phyloP scores from a whole-genome alignment of 495 filamentous ascomycete species.

The Talaromyces adpressus region DNA sequence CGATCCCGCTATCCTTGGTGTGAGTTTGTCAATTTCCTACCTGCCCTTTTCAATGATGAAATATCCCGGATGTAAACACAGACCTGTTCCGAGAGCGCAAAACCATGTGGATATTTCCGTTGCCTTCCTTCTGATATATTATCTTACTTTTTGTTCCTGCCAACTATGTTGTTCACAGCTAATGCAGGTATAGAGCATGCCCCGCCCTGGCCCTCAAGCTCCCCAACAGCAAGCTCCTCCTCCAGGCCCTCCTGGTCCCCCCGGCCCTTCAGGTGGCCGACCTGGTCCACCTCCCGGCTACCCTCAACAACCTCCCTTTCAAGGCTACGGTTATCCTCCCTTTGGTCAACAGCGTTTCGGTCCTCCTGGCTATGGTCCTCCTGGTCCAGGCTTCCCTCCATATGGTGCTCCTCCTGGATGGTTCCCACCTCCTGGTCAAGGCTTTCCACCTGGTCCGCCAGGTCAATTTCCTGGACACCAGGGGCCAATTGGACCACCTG shows the following conservation, averaged over 20 bases:
- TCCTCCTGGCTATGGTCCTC: slow-evolving; percentile 52
- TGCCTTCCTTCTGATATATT: slow-evolving; percentile 81
- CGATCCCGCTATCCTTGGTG: slow-evolving; percentile 94
- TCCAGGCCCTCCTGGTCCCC: slow-evolving; percentile 33
- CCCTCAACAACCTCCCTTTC: slow-evolving; percentile 46
- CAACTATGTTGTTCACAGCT: slow-evolving; percentile 17
- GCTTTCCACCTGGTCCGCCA: slow-evolving; percentile 56
- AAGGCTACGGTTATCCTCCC: slow-evolving; percentile 37
- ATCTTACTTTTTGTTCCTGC: neutral
- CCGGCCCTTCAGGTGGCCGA: slow-evolving; percentile 15
- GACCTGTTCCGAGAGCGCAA: slow-evolving; percentile 76
- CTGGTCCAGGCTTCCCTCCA: slow-evolving; percentile 53
- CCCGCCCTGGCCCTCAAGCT: slow-evolving; percentile 34
- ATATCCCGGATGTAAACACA: slow-evolving; percentile 80
- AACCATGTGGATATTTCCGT: slow-evolving; percentile 94
- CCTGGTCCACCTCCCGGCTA: slow-evolving; percentile 39
- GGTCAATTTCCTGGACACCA: slow-evolving; percentile 49
- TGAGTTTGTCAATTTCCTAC: slow-evolving; percentile 49
- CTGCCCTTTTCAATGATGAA: slow-evolving; percentile 60
- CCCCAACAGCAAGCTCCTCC: slow-evolving; percentile 32
- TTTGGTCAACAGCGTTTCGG: slow-evolving; percentile 47
- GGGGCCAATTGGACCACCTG: slow-evolving; percentile 45
- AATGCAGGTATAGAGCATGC: slow-evolving; percentile 25
- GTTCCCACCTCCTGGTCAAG: slow-evolving; percentile 75
- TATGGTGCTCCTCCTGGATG: slow-evolving; percentile 66